Base-by-base conservation (phyloP, 1,139 yeast genomes). In the Candida sp. region DNA sequence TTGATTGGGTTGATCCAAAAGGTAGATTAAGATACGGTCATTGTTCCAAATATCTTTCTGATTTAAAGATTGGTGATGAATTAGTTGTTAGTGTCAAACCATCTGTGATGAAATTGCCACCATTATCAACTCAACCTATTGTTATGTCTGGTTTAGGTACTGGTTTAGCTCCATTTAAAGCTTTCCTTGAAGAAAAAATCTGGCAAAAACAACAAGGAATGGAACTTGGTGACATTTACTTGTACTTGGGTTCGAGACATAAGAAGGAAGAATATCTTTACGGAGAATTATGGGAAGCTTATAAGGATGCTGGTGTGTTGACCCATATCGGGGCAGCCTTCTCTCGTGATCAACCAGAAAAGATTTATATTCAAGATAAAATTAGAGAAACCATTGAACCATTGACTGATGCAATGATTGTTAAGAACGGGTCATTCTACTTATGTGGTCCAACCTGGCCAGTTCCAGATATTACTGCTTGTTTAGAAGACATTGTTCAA, bases 401-500 rank as follows among this genome's bases (percentile, higher is more conserved):
- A 33, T 77, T 93, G 65, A 86, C 87, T 44, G 87, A 81, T 44
- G 95, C 97, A 32, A 81, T 91, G 64, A 85, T 85, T 39, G 70
- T 72, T 48, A 79, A 90, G 68, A 73, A 84, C 44, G 99, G 98
- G 46, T 84, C 90, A 22, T 91, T 93, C 79, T 93, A 93, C 70
- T 77, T 93, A 61, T 93, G 99, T 82, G 99, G 99, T 51, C 98
- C 98, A 38, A 93, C 98, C 2, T 93, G 99, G 99, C 99, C 99
- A 25, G 98, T 93, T 56, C 97, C 98, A 15, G 97, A 91, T 64
- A 87, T 93, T 56, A 88, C 97, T 46, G 88, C 86, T 40, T 95
- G 96, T 55, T 74, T 93, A 54, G 87, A 86, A 59, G 96, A 88
- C 54, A 87, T 93, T 56, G 77, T 90, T 42, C 64, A 65, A 21